These are phyloP conservation scores for Coprinopsis sp. DNA, from an alignment of 768 basidiomycete species.

Conservation along the genomic window DNA sequence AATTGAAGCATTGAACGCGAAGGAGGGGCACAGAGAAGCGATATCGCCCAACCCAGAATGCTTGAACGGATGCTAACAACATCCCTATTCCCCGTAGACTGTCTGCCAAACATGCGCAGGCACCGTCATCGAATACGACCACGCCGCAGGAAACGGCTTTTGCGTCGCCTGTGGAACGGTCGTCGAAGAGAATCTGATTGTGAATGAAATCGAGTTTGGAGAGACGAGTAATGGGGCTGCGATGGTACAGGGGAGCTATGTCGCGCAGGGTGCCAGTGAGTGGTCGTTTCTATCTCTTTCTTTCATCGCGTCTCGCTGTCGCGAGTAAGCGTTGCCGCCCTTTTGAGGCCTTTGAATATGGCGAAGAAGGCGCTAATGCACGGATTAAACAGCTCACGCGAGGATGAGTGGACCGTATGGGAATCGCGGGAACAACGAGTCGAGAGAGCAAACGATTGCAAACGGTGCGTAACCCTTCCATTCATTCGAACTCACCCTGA, in stretches of 20 bases:
- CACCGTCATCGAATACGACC: constrained; percentile 80
- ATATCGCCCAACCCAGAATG: too few relatives aligned
- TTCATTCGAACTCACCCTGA: too few relatives aligned
- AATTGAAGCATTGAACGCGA: too few relatives aligned
- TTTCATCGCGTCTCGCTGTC: constrained; percentile 1
- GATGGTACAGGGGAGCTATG: constrained; percentile 92
- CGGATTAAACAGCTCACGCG: constrained; percentile 56
- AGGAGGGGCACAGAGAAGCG: too few relatives aligned
- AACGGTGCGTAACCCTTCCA: constrained; percentile 84
- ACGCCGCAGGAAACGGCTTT: constrained; percentile 80
- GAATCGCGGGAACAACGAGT: constrained; percentile 73
- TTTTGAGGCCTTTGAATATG: too few relatives aligned
- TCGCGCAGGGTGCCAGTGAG: constrained; percentile 88
- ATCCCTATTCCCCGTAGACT: constrained; percentile 36
- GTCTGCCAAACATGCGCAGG: constrained; percentile 77
- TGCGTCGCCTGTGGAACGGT: constrained; percentile 87
- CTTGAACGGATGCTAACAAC: too few relatives aligned
- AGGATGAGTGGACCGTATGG: constrained; percentile 81
- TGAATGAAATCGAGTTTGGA: constrained; percentile 93
- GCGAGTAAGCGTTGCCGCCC: too few relatives aligned
- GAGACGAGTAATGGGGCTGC: constrained; percentile 90
- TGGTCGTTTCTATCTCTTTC: constrained; percentile 14
- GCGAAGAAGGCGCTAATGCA: too few relatives aligned
- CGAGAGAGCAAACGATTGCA: constrained; percentile 85
- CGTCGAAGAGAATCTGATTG: constrained; percentile 89